Percentiles rank a stretch among this genome's conserved stretches.
Conservation (phyloP, 305 asterid species). For the Fraxinus floribunda region DNA sequence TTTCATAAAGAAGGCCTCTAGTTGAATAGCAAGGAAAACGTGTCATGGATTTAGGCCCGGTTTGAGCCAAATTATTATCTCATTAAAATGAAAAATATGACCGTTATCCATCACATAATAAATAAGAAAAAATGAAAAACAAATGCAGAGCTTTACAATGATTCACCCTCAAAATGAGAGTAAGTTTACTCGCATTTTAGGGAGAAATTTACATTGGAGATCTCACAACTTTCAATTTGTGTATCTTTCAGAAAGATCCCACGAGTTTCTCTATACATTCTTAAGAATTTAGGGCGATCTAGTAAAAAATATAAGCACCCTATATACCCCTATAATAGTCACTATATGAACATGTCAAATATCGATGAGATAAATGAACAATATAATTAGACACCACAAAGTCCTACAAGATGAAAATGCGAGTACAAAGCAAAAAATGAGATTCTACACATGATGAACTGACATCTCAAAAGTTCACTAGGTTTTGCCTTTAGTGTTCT, state of each 20-base stretch:
- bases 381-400: not conserved
- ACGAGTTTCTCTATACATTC: not conserved
- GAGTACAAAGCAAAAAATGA: not conserved
- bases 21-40: not conserved
- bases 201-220: not conserved
- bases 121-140: not conserved
- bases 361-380: not conserved
- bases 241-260: not conserved
- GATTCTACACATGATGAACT: not conserved
- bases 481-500: not conserved
- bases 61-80: too few species aligned
- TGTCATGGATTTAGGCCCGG: not conserved
- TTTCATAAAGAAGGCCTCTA: not conserved
- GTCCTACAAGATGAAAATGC: not conserved
- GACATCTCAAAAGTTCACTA: not conserved
- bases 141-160: not conserved
- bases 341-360: not conserved
- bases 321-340: not conserved
- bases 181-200: not conserved
- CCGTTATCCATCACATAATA: not conserved
- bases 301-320: not conserved
- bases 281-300: not conserved
- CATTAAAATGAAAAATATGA: too few species aligned
- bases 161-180: not conserved
- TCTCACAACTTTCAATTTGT: not conserved